phyloP scores from a whole-genome alignment of 441 rosid genomes.

The Melastoma candidum region DNA sequence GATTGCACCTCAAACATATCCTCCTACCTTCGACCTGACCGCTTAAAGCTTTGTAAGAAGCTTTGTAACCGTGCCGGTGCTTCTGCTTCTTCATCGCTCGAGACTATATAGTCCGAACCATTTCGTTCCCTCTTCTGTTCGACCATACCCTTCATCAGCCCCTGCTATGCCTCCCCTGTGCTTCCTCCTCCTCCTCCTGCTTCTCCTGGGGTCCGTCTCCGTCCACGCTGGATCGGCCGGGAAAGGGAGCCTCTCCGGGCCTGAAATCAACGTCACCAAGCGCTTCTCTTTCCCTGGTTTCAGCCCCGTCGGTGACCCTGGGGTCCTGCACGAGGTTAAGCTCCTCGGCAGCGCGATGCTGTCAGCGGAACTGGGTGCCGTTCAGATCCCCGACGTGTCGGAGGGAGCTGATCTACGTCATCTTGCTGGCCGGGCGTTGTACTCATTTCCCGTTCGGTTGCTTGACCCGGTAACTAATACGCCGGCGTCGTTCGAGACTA shows the following conservation, averaged over 20 bases:
- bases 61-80: too few relatives aligned
- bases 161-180: background rate
- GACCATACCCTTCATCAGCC: too few relatives aligned
- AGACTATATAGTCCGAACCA: too few relatives aligned
- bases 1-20: too few relatives aligned
- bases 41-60: too few relatives aligned
- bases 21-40: too few relatives aligned
- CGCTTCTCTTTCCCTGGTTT: conserved; percentile 32
- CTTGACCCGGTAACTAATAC: conserved; percentile 26
- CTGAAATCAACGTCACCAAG: conserved; percentile 28
- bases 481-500: conserved; percentile 33
- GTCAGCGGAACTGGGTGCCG: conserved; percentile 16
- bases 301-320: conserved; percentile 16
- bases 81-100: too few relatives aligned
- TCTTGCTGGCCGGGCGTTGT: conserved; percentile 38
- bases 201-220: conserved; percentile 4
- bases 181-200: background rate
- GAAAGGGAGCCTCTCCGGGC: conserved; percentile 12
- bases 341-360: conserved; percentile 33
- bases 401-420: conserved; percentile 26
- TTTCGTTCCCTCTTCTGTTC: too few relatives aligned
- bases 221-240: background rate
- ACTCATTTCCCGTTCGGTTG: conserved; percentile 37
- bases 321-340: conserved; percentile 20
- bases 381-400: conserved; percentile 37